Base-by-base conservation (phyloP, 2,329 filamentous ascomycete genomes). In the Fusarium sacchari region DNA sequence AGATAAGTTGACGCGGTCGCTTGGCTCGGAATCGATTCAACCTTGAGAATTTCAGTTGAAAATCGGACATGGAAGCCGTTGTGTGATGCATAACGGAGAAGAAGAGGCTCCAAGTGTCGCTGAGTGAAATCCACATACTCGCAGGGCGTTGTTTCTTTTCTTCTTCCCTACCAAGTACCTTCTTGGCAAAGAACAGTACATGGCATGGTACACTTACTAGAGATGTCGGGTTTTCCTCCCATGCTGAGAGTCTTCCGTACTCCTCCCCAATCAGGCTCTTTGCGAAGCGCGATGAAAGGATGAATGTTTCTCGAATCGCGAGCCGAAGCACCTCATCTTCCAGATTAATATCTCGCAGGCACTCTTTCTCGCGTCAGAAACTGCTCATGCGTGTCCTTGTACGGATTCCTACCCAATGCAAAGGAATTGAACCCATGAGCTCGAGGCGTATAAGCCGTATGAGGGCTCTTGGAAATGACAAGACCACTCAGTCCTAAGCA, bases 1-100 rank as follows among this genome's bases (percentile, higher is more conserved):
- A n/a, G 5, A 47, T 47, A 47, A 13, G 3, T 14, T 1, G 14
- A 0, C 1, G 30, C 3, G 1, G 26, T 6, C 1, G 14, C 0
- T 2, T 17, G 4, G 17, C 26, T 32, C 1, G 10, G 5, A 11
- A 18, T 32, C 3, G 1, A 13, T 5, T 49, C 28, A 15, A n/a
- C 28, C 0, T 30, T n/a, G 7, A 49, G 15, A 0, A 49, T 9
- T 22, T 49, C 46, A 4, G 46, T 18, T 18, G 46, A 49, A 7
- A 32, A 49, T 1, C 46, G 46, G 18, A 32, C 3, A 3, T 49
- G 18, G 11, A 49, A 49, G 6, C 28, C 22, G 7, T 32, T 13
- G 3, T 49, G 46, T 9, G 28, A 49, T 7, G 46, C 46, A 7
- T 18, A 49, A 4, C 46, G 28, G 0, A 49, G 14, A n/a, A 49